A percentile compares a stretch with the other conserved stretches of the same genome.
phyloP scores from a whole-genome alignment of 208 protist genomes.

The Acanthamoeba castellanii region DNA sequence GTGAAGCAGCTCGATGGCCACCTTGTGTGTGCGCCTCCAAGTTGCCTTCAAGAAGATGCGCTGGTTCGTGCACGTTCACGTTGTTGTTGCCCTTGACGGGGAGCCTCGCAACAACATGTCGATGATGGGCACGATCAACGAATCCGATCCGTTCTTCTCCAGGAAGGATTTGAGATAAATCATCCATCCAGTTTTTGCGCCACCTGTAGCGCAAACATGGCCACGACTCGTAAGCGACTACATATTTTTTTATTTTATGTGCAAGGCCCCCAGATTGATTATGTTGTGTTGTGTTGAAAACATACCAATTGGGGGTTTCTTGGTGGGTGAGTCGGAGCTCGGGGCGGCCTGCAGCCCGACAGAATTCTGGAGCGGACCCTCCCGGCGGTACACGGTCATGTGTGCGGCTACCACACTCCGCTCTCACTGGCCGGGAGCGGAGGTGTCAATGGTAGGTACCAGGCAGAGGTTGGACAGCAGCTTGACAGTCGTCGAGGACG shows the following conservation, averaged over 20 bases:
- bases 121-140: constrained; percentile 6
- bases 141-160: not conserved
- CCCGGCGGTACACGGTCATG: too few species aligned
- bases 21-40: constrained; percentile 54
- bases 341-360: too few species aligned
- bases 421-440: not conserved
- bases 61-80: constrained; percentile 60
- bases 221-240: not conserved
- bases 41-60: constrained; percentile 66
- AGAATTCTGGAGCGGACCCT: too few species aligned
- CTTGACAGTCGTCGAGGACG: constrained; percentile 25
- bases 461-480: constrained; percentile 69
- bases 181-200: constrained; percentile 7
- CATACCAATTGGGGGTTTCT: constrained; percentile 28
- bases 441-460: not conserved
- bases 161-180: constrained; percentile 1
- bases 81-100: constrained; percentile 21
- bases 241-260: too few species aligned
- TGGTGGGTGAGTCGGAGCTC: too few species aligned
- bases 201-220: not conserved
- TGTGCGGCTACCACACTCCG: too few species aligned
- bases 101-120: constrained; percentile 12
- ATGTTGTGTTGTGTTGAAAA: too few species aligned
- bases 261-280: too few species aligned
- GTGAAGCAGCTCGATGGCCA: constrained; percentile 31